Conservation (phyloP, 331 rosid genomes). For the Dryas integrifolia region DNA sequence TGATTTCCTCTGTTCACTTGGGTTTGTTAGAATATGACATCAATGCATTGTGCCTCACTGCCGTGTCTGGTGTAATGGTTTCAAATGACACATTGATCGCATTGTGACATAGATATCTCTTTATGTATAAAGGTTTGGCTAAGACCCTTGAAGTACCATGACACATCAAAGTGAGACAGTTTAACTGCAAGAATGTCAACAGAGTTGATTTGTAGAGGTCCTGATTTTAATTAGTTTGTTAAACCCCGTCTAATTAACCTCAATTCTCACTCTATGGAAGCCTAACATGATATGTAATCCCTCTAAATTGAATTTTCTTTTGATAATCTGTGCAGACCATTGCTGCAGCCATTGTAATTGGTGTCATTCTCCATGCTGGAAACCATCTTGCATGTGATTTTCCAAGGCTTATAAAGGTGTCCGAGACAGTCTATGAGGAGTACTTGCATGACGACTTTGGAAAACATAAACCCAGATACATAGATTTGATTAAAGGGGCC, state of each 20-base stretch:
- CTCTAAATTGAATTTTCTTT: constrained; percentile 1
- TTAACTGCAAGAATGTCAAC: constrained; percentile 6
- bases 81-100: background rate
- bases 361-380: constrained; percentile 85
- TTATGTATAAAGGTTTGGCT: constrained; percentile 15
- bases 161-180: background rate
- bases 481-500: constrained; percentile 51
- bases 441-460: constrained; percentile 58
- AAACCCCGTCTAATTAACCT: background rate
- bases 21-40: background rate
- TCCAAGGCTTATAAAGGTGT: constrained; percentile 50
- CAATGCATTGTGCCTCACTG: background rate
- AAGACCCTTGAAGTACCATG: constrained; percentile 3
- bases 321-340: constrained; percentile 51
- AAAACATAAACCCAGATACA: constrained; percentile 51
- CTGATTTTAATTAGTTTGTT: constrained; percentile 10
- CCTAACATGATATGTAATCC: background rate
- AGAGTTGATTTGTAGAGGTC: constrained; percentile 16
- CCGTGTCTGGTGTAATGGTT: background rate
- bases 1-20: background rate
- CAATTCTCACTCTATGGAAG: background rate
- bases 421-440: constrained; percentile 29
- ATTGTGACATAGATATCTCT: background rate
- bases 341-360: constrained; percentile 86
- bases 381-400: constrained; percentile 96